Percentiles rank a stretch among this genome's conserved stretches.
phyloP scores from a whole-genome alignment of 2,329 filamentous ascomycete species.

The Iodosphaeria phyllophila region DNA sequence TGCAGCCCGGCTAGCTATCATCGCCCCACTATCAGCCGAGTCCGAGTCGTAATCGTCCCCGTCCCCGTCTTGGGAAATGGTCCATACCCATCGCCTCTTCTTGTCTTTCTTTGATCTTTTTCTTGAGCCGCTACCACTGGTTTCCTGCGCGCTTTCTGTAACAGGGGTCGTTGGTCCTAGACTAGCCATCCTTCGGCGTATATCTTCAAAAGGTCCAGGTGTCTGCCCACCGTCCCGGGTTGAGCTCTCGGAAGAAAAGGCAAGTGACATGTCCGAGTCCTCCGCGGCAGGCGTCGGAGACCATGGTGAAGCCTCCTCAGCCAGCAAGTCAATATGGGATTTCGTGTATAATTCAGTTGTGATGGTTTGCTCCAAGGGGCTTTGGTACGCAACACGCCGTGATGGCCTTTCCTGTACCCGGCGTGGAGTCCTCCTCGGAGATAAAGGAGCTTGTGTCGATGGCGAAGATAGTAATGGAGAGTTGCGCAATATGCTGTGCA shows the following conservation, averaged over 20 bases:
- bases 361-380: constrained; percentile 43
- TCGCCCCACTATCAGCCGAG: constrained; percentile 20
- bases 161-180: constrained; percentile 22
- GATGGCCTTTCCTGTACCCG: constrained; percentile 34
- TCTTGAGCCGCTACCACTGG: constrained; percentile 28
- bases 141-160: constrained; percentile 18
- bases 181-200: constrained; percentile 36
- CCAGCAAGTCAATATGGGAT: constrained; percentile 43
- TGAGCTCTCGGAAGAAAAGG: constrained; percentile 29
- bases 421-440: constrained; percentile 32
- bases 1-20: constrained; percentile 19
- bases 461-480: constrained; percentile 39
- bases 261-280: constrained; percentile 23
- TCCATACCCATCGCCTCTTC: constrained; percentile 48
- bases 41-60: too few relatives aligned
- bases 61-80: constrained; percentile 33
- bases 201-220: constrained; percentile 44
- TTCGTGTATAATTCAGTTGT: constrained; percentile 41
- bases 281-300: constrained; percentile 18
- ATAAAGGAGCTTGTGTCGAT: constrained; percentile 29
- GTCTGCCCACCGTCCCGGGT: constrained; percentile 42
- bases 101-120: constrained; percentile 38
- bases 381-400: constrained; percentile 41
- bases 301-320: constrained; percentile 33
- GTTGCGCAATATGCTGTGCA: constrained; percentile 48